Evolutionary conservation across 331 rosid genomes (phyloP).

Genomic region (Acacia pycnantha): DNA sequence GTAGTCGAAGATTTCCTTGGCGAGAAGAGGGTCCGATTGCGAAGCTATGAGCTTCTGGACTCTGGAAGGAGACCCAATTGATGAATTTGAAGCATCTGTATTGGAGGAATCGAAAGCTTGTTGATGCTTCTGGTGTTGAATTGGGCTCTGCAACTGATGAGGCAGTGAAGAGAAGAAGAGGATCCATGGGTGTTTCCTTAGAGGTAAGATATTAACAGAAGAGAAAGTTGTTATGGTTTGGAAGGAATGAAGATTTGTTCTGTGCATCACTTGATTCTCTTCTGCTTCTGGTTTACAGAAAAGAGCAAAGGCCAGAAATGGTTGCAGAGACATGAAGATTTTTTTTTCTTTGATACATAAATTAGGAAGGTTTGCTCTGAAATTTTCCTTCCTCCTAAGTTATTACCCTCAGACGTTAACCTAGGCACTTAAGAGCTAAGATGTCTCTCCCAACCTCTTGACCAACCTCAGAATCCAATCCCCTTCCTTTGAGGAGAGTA

Average conservation of each 20-base stretch:
- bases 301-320: background rate
- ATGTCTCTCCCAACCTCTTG: too few species aligned
- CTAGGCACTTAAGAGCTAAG: too few species aligned
- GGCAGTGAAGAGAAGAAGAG: slow-evolving; percentile 29
- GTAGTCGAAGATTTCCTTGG: slow-evolving; percentile 71
- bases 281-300: background rate
- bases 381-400: too few species aligned
- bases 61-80: slow-evolving; percentile 61
- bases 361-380: too few species aligned
- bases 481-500: too few species aligned
- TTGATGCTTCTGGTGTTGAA: slow-evolving; percentile 11
- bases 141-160: slow-evolving; percentile 15
- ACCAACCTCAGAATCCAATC: too few species aligned
- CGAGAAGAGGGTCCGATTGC: slow-evolving; percentile 77
- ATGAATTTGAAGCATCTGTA: background rate
- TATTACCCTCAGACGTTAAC: too few species aligned
- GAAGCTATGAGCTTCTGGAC: slow-evolving; percentile 80
- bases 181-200: background rate
- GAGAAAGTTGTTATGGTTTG: background rate
- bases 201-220: background rate
- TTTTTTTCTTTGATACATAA: too few species aligned
- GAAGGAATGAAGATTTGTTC: slow-evolving; percentile 8
- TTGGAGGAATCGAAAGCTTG: slow-evolving; percentile 1
- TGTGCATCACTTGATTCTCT: slow-evolving; percentile 24
- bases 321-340: background rate